A percentile compares a stretch with the other conserved stretches of the same genome.
These are phyloP conservation scores for Musa troglodytarum DNA, from an alignment of 176 grass and related monocot species.

Conservation along the genomic window DNA sequence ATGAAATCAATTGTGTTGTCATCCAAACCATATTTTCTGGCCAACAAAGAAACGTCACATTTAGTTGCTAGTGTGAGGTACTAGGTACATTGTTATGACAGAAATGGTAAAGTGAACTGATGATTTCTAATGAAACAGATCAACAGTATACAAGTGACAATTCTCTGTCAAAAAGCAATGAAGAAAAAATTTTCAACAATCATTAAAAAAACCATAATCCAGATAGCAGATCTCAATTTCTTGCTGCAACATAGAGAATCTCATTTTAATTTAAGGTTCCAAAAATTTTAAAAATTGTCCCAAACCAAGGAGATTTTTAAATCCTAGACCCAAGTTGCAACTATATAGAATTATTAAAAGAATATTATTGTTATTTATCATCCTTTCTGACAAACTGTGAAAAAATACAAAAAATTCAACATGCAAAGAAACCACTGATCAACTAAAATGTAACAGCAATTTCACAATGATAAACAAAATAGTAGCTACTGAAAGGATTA, in stretches of 20 bases:
- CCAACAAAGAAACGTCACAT: conserved; percentile 9
- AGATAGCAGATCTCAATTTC: no score
- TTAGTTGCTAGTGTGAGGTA: background rate
- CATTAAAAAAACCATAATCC: background rate
- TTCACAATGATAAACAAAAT: no score
- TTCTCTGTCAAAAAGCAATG: background rate
- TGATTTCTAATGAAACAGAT: background rate
- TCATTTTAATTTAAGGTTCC: background rate
- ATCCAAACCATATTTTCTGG: conserved; percentile 88
- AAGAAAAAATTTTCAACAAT: background rate
- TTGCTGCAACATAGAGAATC: background rate
- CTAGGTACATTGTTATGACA: background rate
- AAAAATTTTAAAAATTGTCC: background rate
- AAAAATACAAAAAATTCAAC: no score
- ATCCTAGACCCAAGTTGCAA: background rate
- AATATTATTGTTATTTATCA: no score
- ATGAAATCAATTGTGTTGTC: conserved; percentile 94
- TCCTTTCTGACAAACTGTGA: no score
- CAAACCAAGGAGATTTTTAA: background rate
- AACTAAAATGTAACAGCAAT: no score
- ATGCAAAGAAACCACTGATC: no score
- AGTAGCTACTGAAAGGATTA: no score
- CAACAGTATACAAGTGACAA: background rate
- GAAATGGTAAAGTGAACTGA: background rate
- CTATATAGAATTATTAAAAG: no score